These are phyloP conservation scores for Mortierella hygrophila DNA, from an alignment of 192 early-diverging fungal species.

Conservation along the genomic window DNA sequence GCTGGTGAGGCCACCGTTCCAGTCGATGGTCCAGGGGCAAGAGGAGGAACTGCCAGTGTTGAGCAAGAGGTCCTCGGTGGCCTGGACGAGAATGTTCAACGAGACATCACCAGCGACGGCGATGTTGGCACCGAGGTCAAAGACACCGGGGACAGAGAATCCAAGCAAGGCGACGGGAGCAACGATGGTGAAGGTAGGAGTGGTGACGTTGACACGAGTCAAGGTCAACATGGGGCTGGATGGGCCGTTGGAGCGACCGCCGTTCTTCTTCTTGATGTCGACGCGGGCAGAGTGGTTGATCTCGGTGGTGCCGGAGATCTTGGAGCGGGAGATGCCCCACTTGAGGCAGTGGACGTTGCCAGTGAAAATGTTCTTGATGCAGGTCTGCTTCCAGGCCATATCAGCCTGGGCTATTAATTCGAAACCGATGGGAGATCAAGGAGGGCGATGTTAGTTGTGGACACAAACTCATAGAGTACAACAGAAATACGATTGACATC, in stretches of 20 bases:
- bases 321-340: slow-evolving; percentile 39
- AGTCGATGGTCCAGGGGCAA: slow-evolving; percentile 49
- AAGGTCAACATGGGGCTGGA: slow-evolving; percentile 27
- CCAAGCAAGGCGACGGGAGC: slow-evolving; percentile 30
- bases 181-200: slow-evolving; percentile 25
- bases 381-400: slow-evolving; percentile 47
- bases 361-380: slow-evolving; percentile 46
- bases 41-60: slow-evolving; percentile 33
- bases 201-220: slow-evolving; percentile 30
- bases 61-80: slow-evolving; percentile 42
- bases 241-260: slow-evolving; percentile 1
- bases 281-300: slow-evolving; percentile 32
- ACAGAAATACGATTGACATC: background rate
- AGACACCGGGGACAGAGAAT: slow-evolving; percentile 42
- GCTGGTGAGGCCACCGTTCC: slow-evolving; percentile 28
- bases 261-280: slow-evolving; percentile 23
- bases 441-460: background rate
- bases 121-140: slow-evolving; percentile 38
- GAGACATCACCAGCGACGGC: slow-evolving; percentile 15
- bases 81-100: slow-evolving; percentile 32
- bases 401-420: slow-evolving; percentile 32
- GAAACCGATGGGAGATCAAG: background rate
- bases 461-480: too few relatives aligned
- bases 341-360: slow-evolving; percentile 38
- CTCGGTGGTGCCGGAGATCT: slow-evolving; percentile 40